Evolutionary conservation across 345 rosid species (phyloP).

Genomic region (Dipteronia sinensis): DNA sequence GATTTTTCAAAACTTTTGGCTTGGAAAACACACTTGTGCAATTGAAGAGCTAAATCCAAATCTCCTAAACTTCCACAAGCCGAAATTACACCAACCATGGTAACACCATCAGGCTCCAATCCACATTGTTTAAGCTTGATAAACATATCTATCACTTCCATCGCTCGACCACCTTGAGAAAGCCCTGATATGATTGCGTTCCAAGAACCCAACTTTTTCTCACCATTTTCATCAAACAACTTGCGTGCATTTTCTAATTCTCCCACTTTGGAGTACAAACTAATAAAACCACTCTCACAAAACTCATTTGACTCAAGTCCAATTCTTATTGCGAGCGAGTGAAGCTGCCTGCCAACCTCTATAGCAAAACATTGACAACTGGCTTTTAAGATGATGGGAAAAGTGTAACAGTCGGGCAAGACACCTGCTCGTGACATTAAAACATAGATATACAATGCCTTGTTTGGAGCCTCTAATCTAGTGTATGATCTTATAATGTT

Average conservation of each 20-base stretch:
- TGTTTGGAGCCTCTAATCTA: slow-evolving; percentile 52
- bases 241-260: slow-evolving; percentile 51
- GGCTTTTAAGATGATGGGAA: slow-evolving; percentile 72
- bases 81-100: slow-evolving; percentile 73
- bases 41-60: slow-evolving; percentile 61
- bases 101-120: slow-evolving; percentile 70
- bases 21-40: slow-evolving; percentile 70
- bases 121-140: slow-evolving; percentile 58
- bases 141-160: slow-evolving; percentile 63
- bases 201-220: slow-evolving; percentile 84
- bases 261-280: slow-evolving; percentile 54
- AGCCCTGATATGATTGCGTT: slow-evolving; percentile 75
- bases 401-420: slow-evolving; percentile 66
- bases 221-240: slow-evolving; percentile 70
- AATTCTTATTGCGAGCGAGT: slow-evolving; percentile 51
- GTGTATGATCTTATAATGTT: slow-evolving; percentile 71
- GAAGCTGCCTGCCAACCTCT: slow-evolving; percentile 58
- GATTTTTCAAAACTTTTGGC: slow-evolving; percentile 46
- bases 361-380: slow-evolving; percentile 41
- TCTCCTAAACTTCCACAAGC: slow-evolving; percentile 81
- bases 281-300: slow-evolving; percentile 78
- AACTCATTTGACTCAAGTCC: slow-evolving; percentile 61
- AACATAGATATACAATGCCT: slow-evolving; percentile 45
- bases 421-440: slow-evolving; percentile 60
- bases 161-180: slow-evolving; percentile 53